These are phyloP conservation scores for Carnegiea gigantea DNA, from an alignment of 179 eudicot species.

Conservation along the genomic window DNA sequence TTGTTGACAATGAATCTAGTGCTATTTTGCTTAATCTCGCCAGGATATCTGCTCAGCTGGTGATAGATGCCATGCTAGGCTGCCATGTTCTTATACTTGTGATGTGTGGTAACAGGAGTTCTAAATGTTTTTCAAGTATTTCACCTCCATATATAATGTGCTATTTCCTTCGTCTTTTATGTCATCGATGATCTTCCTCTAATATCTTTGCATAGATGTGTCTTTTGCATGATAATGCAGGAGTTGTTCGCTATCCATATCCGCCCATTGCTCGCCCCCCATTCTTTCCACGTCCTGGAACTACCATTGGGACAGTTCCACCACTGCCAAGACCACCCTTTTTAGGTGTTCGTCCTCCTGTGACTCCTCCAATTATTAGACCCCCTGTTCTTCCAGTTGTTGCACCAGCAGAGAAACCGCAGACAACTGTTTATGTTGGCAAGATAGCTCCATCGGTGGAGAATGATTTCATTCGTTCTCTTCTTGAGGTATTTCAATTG, in stretches of 20 bases:
- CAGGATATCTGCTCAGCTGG: slow-evolving; percentile 88
- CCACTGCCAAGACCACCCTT: slow-evolving; percentile 65
- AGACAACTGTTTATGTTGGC: slow-evolving; percentile 90
- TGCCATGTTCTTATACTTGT: slow-evolving; percentile 74
- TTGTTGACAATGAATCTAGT: slow-evolving; percentile 50
- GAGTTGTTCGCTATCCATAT: slow-evolving; percentile 75
- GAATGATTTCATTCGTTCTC: slow-evolving; percentile 80
- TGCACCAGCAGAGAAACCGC: slow-evolving; percentile 70
- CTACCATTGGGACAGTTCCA: slow-evolving; percentile 52
- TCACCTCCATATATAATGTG: slow-evolving; percentile 15
- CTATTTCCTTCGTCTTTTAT: background rate
- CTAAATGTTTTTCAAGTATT: slow-evolving; percentile 31
- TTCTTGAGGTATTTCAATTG: slow-evolving; percentile 60
- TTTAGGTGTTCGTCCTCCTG: slow-evolving; percentile 59
- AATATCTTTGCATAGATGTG: slow-evolving; percentile 67
- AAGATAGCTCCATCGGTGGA: slow-evolving; percentile 86
- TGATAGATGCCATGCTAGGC: slow-evolving; percentile 75
- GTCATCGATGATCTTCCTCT: slow-evolving; percentile 38
- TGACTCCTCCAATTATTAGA: slow-evolving; percentile 56
- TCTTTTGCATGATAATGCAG: slow-evolving; percentile 56
- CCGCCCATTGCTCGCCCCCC: slow-evolving; percentile 56
- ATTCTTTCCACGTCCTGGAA: slow-evolving; percentile 67
- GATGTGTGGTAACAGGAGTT: slow-evolving; percentile 68
- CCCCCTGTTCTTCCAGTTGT: slow-evolving; percentile 53
- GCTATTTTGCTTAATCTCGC: slow-evolving; percentile 48